These are phyloP conservation scores for Nakazawaea populi DNA, from an alignment of 805 yeast species.

Conservation along the genomic window DNA sequence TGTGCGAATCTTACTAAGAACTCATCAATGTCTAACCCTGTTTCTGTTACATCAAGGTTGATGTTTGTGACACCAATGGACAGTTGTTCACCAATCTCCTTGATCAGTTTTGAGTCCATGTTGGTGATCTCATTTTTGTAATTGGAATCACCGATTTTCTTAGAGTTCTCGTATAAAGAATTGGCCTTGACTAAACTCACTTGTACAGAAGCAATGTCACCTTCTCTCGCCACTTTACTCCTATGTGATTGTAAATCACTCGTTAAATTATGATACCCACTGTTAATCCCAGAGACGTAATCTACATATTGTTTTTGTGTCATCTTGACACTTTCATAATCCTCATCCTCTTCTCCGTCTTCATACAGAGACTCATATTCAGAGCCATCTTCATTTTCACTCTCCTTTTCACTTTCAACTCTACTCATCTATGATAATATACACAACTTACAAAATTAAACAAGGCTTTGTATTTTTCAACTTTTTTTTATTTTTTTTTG, in stretches of 20 bases:
- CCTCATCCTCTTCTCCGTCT: conserved; percentile 5
- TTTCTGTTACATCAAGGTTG: conserved; percentile 50
- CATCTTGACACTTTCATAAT: conserved; percentile 8
- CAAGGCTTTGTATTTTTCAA: no score
- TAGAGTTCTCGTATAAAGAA: conserved; percentile 36
- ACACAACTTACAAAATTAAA: no score
- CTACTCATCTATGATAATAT: neutral
- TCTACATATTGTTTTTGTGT: conserved; percentile 11
- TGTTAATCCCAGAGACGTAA: conserved; percentile 2
- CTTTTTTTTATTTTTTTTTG: no score
- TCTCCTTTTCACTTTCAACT: neutral
- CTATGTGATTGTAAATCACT: conserved; percentile 24
- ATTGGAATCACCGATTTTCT: conserved; percentile 23
- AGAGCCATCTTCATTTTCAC: neutral
- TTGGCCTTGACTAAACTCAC: conserved; percentile 41
- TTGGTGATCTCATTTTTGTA: conserved; percentile 38
- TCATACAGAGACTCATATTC: conserved; percentile 3
- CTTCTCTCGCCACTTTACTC: conserved; percentile 49
- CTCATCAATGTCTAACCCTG: conserved; percentile 42
- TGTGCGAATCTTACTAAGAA: conserved; percentile 33
- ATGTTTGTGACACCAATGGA: conserved; percentile 58
- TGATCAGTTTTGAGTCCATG: conserved; percentile 59
- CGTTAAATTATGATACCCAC: conserved; percentile 5
- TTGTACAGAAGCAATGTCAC: conserved; percentile 46
- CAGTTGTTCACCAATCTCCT: conserved; percentile 55